Base-by-base conservation (phyloP, 2,329 filamentous ascomycete genomes). In the Thelonectria rubi region DNA sequence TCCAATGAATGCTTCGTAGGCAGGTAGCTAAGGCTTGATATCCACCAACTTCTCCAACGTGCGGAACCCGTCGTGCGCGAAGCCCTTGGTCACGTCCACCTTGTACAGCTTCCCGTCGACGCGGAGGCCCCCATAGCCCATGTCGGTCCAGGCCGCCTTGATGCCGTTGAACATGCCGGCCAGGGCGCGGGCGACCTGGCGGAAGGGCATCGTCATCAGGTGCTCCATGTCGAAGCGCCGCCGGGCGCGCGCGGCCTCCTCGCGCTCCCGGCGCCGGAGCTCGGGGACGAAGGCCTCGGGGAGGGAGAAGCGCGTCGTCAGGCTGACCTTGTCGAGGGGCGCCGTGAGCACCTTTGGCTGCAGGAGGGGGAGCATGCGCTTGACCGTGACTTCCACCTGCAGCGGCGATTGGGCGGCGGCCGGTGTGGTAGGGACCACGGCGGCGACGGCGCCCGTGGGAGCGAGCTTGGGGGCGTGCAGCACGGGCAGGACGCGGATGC, bases 1-100 rank as follows among this genome's bases (percentile, higher is more conserved):
- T 45, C 20, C 14, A 26, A 43, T 40, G 8, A 24, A n/a, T n/a
- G n/a, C n/a, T n/a, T n/a, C n/a, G n/a, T n/a, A n/a, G n/a, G n/a
- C n/a, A n/a, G n/a, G n/a, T n/a, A n/a, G n/a, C 64, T 20, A 72
- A n/a, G 60, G 46, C 53, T 72, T 63, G 43, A 73, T 69, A 17
- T 70, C 71, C 32, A 85, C 79, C 40, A 90, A 70, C 64, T 83
- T 80, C 74, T 89, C 87, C 55, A 90, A 72, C 3, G 84, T 84
- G 56, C 78, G 80, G 45, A 88, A 88, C 4, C 83, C 79, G 42
- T 89, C 87, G 50, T 88, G 78, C 20, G 84, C 84, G 77, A 85
- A 88, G 1, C 84, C 86, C 40, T 81, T 80, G 3, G 78, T 79
- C 15, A 88, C 78, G 66, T 89, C 87, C 20, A 89, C 73, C 76